phyloP scores from a whole-genome alignment of 2,329 filamentous ascomycete species.

The Colletotrichum siamense region DNA sequence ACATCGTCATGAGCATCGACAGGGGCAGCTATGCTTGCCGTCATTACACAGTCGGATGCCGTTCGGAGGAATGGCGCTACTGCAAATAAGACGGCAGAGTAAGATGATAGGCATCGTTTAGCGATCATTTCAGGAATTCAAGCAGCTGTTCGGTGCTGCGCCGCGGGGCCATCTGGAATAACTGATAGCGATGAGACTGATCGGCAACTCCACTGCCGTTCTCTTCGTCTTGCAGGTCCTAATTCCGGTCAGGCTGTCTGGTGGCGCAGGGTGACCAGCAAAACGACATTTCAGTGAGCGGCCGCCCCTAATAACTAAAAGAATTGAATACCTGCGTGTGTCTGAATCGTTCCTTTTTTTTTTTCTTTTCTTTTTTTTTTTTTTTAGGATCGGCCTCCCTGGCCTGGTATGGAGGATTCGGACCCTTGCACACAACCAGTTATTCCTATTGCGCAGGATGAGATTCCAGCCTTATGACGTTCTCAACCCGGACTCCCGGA shows the following conservation, averaged over 20 bases:
- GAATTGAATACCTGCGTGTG: background rate
- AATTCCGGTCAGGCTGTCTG: background rate
- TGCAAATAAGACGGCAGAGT: background rate
- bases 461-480: background rate
- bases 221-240: background rate
- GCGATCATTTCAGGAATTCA: background rate
- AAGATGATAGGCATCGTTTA: background rate
- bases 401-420: background rate
- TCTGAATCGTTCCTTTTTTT: background rate
- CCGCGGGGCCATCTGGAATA: background rate
- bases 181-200: background rate
- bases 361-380: rapidly evolving
- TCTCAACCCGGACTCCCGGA: background rate
- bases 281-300: background rate
- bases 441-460: no score
- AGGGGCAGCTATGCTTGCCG: background rate
- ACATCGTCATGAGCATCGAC: background rate
- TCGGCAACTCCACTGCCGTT: background rate
- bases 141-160: background rate
- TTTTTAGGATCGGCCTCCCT: background rate
- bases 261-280: background rate
- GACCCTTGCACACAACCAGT: background rate
- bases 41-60: background rate
- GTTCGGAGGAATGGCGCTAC: background rate
- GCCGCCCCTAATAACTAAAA: background rate